These are phyloP conservation scores for Chaetomiaceae sp. DNA, from an alignment of 2,329 filamentous ascomycete species.

Conservation along the genomic window DNA sequence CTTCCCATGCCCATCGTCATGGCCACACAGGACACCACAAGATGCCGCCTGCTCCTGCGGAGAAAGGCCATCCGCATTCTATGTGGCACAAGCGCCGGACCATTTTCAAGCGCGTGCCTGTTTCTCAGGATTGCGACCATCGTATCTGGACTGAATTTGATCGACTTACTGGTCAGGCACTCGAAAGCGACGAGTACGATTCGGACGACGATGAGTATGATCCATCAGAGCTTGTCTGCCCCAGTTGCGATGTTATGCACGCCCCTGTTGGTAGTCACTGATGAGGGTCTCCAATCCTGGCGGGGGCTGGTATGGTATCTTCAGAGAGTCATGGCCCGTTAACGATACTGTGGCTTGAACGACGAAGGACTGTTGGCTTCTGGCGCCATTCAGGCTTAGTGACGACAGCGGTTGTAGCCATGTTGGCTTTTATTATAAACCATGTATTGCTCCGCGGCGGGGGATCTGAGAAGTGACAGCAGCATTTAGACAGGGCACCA, in stretches of 20 bases:
- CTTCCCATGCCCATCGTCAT: not conserved
- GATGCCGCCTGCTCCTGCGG: conserved; percentile 40
- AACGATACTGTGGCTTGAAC: no score
- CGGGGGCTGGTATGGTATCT: no score
- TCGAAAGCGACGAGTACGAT: conserved; percentile 8
- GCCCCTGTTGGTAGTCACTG: not conserved
- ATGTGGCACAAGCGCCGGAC: conserved; percentile 35
- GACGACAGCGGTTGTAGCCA: no score
- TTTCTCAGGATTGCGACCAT: conserved; percentile 36
- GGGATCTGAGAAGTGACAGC: not conserved
- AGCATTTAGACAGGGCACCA: not conserved
- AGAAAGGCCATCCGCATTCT: conserved; percentile 41
- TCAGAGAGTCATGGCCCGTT: no score
- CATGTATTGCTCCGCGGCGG: conserved; percentile 2
- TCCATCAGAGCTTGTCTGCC: conserved; percentile 18
- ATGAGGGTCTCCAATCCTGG: no score
- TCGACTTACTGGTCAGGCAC: conserved; percentile 13
- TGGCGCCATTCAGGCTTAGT: no score
- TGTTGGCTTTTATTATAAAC: not conserved
- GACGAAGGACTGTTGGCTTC: no score
- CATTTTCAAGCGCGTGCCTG: conserved; percentile 50
- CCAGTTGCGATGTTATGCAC: conserved; percentile 19
- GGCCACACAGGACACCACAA: conserved; percentile 26
- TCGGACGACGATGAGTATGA: conserved; percentile 15
- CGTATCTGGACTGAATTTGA: conserved; percentile 49